phyloP scores from a whole-genome alignment of 148 eudicot genomes.

The Simmondsia chinensis region DNA sequence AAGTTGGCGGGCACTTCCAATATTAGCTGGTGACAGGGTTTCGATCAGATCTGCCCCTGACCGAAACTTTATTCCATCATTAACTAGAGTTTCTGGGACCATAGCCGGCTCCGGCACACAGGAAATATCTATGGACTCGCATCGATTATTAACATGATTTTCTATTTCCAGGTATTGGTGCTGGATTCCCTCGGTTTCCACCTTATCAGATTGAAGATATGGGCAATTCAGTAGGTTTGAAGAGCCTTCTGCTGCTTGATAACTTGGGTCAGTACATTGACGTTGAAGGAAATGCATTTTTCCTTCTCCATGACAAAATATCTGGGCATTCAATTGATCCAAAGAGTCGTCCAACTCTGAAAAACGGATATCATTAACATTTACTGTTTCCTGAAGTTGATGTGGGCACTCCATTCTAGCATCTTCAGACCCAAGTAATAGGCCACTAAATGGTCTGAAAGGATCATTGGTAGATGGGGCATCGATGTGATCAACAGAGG shows the following conservation, averaged over 20 bases:
- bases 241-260: slow-evolving; percentile 5
- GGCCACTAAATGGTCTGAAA: slow-evolving; percentile 7
- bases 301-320: too few species aligned
- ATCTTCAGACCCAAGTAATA: slow-evolving; percentile 7
- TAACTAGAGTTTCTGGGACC: slow-evolving; percentile 75
- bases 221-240: slow-evolving; percentile 11
- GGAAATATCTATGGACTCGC: slow-evolving; percentile 50
- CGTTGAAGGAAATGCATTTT: too few species aligned
- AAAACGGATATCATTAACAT: background rate
- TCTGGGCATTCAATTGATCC: too few species aligned
- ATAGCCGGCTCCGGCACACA: slow-evolving; percentile 76
- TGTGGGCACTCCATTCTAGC: slow-evolving; percentile 1
- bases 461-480: slow-evolving; percentile 12
- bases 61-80: slow-evolving; percentile 28
- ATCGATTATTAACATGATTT: slow-evolving; percentile 18
- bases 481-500: too few species aligned
- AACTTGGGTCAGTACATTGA: too few species aligned
- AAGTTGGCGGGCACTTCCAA: slow-evolving; percentile 11
- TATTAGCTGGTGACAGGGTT: slow-evolving; percentile 18
- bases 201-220: slow-evolving; percentile 4
- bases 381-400: slow-evolving; percentile 6
- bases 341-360: background rate
- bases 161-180: slow-evolving; percentile 21
- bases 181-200: slow-evolving; percentile 16
- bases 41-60: slow-evolving; percentile 23